Evolutionary conservation across 108 stramenopile genomes (phyloP), one percentile per base, ranked within the genome.

Genomic region (Asterionellopsis glacialis): DNA sequence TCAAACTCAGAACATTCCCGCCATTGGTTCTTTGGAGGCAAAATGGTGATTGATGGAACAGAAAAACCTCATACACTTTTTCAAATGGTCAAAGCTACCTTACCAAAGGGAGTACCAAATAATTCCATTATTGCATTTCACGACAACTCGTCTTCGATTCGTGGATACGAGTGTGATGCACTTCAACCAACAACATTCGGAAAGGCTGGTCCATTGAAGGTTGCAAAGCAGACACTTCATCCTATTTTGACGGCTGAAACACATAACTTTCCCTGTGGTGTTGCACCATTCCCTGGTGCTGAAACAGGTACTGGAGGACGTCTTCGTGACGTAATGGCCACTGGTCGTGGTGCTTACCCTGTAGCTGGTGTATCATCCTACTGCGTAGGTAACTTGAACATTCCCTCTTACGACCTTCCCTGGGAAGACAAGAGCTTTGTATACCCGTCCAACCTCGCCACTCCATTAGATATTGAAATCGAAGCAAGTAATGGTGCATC

Each of bases 11-110:
- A 99, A 77, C 98, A 99, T 74, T 96, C 95, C 16, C 89, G 98
- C 33, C 98, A 99, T 77, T 99, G 98, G 98, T 99, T 98, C 87
- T 99, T 99, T 74, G 88, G 93, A 21, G 98, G 97, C 27, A 95
- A 95, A 63, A 96, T 98, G 90, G 81, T 99, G 23, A 95, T 99
- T 61, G 97, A 99, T 76, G 96, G 95, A 10, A 84, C 79, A 54
- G 95, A 96, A 80, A 93, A 94, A 74, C 51, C 75, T 2, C 59
- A 95, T 49, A 97, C 96, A 0, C 82, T 99, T 43, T 98, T 99
- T 70, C 75, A 95, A 79, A 92, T 99, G 93, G 98, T 99, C 75
- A 98, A 97, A 80, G 91, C 76, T 15, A 98, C 98, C 9, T 64
- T 97, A 23, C 82, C 87, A 33, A 81, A 91, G 65, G 88, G 41